Evolutionary conservation across 345 rosid genomes (phyloP).

Genomic region (Iberis pinnata): DNA sequence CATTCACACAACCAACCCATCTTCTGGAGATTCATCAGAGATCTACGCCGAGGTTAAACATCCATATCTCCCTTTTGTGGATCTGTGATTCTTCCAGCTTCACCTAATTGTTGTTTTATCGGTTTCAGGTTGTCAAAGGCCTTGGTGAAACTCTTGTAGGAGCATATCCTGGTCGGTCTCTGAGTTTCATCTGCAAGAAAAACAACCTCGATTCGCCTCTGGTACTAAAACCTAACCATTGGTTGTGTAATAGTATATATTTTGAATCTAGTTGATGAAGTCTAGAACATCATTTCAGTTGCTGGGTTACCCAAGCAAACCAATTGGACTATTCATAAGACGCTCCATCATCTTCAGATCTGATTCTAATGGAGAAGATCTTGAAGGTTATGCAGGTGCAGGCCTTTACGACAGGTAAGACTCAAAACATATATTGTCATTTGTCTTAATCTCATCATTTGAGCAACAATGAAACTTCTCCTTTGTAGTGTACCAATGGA

Average conservation of each 20-base stretch:
- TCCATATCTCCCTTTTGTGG: not conserved
- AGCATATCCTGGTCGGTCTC: slow-evolving; percentile 97
- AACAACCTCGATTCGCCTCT: slow-evolving; percentile 57
- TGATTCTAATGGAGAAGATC: slow-evolving; percentile 97
- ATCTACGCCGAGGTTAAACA: slow-evolving; percentile 80
- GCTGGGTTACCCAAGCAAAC: slow-evolving; percentile 94
- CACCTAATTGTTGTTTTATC: slow-evolving; percentile 10
- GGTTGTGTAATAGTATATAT: not conserved
- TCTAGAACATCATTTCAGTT: slow-evolving; percentile 39
- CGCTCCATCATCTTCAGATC: slow-evolving; percentile 92
- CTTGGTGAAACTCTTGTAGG: slow-evolving; percentile 98
- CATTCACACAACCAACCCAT: slow-evolving; percentile 95
- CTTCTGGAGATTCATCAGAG: slow-evolving; percentile 85
- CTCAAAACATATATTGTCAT: not conserved
- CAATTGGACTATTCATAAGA: slow-evolving; percentile 84
- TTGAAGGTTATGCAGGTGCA: slow-evolving; percentile 99
- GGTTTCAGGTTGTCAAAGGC: slow-evolving; percentile 77
- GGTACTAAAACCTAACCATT: slow-evolving; percentile 35
- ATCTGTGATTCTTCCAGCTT: slow-evolving; percentile 1
- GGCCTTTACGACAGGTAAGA: slow-evolving; percentile 95
- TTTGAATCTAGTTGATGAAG: slow-evolving; percentile 1
- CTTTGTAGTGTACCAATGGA: slow-evolving; percentile 90
- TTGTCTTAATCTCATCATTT: slow-evolving; percentile 8
- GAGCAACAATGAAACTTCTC: not conserved
- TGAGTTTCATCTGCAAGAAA: slow-evolving; percentile 89